These are phyloP conservation scores for Paecilomyces fulvus DNA, from an alignment of 2,329 filamentous ascomycete species.

Conservation along the genomic window DNA sequence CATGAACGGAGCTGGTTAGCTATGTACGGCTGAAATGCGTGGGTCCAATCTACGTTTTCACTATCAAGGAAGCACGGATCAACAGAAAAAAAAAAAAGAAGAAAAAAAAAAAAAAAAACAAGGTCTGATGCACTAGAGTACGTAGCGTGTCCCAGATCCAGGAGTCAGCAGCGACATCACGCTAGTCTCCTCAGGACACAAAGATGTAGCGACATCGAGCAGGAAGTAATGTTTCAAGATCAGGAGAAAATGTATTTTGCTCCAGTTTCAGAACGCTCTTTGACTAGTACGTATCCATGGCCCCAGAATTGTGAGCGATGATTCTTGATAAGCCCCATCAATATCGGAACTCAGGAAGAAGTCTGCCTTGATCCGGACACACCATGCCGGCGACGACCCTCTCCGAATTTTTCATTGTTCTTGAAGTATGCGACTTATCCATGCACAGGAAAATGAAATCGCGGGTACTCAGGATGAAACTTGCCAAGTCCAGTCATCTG, in stretches of 20 bases:
- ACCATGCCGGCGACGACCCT: neutral
- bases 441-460: neutral
- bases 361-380: neutral
- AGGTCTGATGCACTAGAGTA: neutral
- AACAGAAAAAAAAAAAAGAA: neutral
- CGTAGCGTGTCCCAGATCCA: neutral
- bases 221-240: neutral
- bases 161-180: neutral
- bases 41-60: neutral
- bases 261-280: neutral
- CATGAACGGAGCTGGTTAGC: neutral
- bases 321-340: neutral
- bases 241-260: neutral
- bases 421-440: neutral
- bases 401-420: neutral
- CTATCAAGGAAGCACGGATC: neutral
- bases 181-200: neutral
- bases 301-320: neutral
- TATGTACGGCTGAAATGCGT: neutral
- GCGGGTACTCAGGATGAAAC: neutral
- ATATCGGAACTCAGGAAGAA: neutral
- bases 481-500: neutral
- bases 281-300: neutral
- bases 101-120: neutral
- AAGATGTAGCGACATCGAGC: neutral